A percentile compares a stretch with the other conserved stretches of the same genome.
These are phyloP conservation scores for Hydnomerulius pinastri DNA, from an alignment of 768 basidiomycete species.

Conservation along the genomic window DNA sequence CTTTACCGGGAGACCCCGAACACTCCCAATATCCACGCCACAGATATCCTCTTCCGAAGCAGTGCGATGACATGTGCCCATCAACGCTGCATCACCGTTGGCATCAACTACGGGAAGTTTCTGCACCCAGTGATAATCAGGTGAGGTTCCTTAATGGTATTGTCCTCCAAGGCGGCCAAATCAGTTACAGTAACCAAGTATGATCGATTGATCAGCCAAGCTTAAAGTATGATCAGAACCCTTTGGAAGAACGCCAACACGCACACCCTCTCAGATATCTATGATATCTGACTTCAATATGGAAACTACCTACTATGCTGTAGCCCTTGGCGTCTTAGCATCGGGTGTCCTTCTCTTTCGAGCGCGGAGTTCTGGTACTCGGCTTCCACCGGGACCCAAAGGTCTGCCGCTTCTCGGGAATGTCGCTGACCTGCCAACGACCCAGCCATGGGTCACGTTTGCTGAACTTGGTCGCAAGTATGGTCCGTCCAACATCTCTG, in stretches of 20 bases:
- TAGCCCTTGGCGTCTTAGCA: neutral
- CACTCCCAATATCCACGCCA: neutral
- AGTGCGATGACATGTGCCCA: too few species aligned
- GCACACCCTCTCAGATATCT: too few species aligned
- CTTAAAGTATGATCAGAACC: too few species aligned
- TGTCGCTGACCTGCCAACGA: conserved; percentile 53
- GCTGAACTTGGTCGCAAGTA: conserved; percentile 52
- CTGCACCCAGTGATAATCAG: too few species aligned
- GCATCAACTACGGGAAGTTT: too few species aligned
- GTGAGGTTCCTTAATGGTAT: too few species aligned
- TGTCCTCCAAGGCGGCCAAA: too few species aligned
- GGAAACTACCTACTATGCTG: neutral
- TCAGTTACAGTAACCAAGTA: too few species aligned
- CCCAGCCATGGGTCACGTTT: conserved; percentile 54
- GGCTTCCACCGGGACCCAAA: conserved; percentile 4
- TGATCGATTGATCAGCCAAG: too few species aligned
- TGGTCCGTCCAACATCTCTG: conserved; percentile 27
- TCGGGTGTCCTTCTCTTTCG: neutral
- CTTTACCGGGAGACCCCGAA: neutral
- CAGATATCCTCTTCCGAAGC: neutral
- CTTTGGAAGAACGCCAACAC: too few species aligned
- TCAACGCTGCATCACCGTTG: too few species aligned
- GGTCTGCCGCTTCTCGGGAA: conserved; percentile 48
- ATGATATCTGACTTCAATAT: neutral
- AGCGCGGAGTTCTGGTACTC: neutral